A percentile compares a stretch with the other conserved stretches of the same genome.
Evolutionary conservation across 805 yeast species (phyloP).

Genomic region (Candida schatavii): DNA sequence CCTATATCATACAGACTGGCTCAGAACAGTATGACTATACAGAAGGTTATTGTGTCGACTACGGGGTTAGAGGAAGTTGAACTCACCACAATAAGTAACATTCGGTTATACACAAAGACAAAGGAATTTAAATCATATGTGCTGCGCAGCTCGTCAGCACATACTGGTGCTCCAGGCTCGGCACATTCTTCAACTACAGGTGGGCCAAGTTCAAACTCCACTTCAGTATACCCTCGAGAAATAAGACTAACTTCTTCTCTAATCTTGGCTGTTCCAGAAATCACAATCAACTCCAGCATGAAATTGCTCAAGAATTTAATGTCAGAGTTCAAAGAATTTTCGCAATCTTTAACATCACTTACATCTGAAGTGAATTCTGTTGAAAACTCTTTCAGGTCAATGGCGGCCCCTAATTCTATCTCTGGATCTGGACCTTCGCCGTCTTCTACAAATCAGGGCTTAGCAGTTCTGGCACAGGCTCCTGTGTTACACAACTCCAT

Average conservation of each 20-base stretch:
- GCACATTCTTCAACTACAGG: neutral
- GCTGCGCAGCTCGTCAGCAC: neutral
- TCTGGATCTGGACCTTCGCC: neutral
- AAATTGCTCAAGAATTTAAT: constrained; percentile 6
- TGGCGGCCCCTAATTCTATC: neutral
- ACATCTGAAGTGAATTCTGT: constrained; percentile 11
- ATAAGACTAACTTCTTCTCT: constrained; percentile 14
- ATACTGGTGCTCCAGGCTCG: neutral
- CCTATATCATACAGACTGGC: constrained; percentile 46
- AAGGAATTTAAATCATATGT: constrained; percentile 24
- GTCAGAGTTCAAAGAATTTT: constrained; percentile 9
- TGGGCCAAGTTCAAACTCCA: neutral
- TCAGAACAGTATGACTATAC: constrained; percentile 28
- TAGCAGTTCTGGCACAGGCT: neutral
- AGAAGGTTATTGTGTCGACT: constrained; percentile 23
- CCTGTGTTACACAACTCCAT: constrained; percentile 8
- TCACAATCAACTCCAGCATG: constrained; percentile 12
- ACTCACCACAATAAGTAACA: constrained; percentile 20
- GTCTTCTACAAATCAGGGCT: neutral
- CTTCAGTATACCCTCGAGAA: constrained; percentile 15
- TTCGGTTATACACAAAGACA: constrained; percentile 24
- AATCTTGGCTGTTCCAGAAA: constrained; percentile 13
- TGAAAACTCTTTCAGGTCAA: constrained; percentile 10
- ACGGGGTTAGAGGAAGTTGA: constrained; percentile 5
- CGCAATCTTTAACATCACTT: constrained; percentile 8